Evolutionary conservation across 768 basidiomycete genomes (phyloP).

Genomic region (Lyophyllum atratum): DNA sequence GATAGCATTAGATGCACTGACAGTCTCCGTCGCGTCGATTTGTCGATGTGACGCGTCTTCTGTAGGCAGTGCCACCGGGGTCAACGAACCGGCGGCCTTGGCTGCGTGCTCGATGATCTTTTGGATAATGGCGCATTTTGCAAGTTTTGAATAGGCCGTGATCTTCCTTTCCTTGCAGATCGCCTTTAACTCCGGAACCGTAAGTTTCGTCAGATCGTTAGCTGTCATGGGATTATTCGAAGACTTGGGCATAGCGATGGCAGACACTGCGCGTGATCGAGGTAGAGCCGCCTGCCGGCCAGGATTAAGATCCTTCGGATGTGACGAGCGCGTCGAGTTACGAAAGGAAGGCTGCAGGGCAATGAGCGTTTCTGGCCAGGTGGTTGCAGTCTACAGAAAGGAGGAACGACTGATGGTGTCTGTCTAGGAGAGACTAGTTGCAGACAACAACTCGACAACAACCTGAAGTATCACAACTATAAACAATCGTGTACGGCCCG

Average conservation of each 20-base stretch:
- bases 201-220: conserved; percentile 45
- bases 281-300: no score
- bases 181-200: conserved; percentile 63
- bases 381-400: no score
- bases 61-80: background rate
- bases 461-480: no score
- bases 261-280: background rate
- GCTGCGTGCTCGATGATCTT: conserved; percentile 35
- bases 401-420: no score
- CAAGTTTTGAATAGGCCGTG: conserved; percentile 67
- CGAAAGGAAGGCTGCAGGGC: no score
- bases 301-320: no score
- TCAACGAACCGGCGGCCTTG: background rate
- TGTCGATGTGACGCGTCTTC: background rate
- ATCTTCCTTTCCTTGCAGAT: conserved; percentile 67
- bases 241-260: background rate
- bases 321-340: no score
- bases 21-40: background rate
- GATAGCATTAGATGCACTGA: no score
- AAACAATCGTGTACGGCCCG: no score
- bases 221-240: conserved; percentile 11
- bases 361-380: no score
- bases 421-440: no score
- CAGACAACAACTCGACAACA: no score
- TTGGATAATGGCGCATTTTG: conserved; percentile 56